Evolutionary conservation across 257 asterid species (phyloP).

Genomic region (Gynochthodes officinalis): DNA sequence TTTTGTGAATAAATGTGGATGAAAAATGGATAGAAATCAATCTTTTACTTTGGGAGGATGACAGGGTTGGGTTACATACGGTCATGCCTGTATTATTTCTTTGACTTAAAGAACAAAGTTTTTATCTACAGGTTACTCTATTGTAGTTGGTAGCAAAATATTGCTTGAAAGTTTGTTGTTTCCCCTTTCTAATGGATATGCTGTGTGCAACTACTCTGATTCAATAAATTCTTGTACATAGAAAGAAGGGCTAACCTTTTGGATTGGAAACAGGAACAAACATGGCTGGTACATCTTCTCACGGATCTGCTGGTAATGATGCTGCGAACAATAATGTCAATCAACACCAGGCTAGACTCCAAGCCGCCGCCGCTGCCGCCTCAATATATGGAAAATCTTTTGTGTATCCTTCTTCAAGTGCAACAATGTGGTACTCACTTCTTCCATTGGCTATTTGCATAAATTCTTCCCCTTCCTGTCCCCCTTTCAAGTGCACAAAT

Average conservation of each 20-base stretch:
- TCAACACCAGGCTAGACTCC: slow-evolving; percentile 73
- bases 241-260: slow-evolving; percentile 21
- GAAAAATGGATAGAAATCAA: not conserved
- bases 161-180: not conserved
- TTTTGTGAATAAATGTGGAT: not conserved
- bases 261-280: slow-evolving; percentile 54
- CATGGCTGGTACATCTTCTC: slow-evolving; percentile 54
- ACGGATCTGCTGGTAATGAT: slow-evolving; percentile 39
- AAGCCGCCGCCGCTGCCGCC: slow-evolving; percentile 91
- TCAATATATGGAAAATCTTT: slow-evolving; percentile 75
- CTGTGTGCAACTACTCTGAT: not conserved
- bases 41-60: not conserved
- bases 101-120: not conserved
- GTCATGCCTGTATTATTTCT: not conserved
- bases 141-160: not conserved
- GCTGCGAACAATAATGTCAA: slow-evolving; percentile 40
- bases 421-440: slow-evolving; percentile 46
- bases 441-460: slow-evolving; percentile 12
- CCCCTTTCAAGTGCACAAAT: slow-evolving; percentile 25
- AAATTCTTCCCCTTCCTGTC: not conserved
- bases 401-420: slow-evolving; percentile 79
- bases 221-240: not conserved
- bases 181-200: not conserved
- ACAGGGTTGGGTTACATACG: not conserved
- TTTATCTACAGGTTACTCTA: not conserved